phyloP scores from a whole-genome alignment of 441 rosid genomes.

The Syzygium malaccense region DNA sequence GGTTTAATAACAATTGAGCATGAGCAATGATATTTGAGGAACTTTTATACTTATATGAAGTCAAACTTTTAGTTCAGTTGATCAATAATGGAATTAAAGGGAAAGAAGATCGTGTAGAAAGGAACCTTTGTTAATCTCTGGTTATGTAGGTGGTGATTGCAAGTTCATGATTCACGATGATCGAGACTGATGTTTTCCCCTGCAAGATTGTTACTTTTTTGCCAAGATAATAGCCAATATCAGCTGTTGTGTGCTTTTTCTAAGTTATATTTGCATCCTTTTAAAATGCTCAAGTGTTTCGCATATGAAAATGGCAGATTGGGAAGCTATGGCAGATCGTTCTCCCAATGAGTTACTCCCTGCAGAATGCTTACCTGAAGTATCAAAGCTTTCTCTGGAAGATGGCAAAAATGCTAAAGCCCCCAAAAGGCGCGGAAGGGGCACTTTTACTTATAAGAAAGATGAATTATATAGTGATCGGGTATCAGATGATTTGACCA shows the following conservation, averaged over 20 bases:
- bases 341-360: slow-evolving; percentile 48
- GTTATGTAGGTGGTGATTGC: not conserved
- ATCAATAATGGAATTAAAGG: not conserved
- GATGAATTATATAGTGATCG: slow-evolving; percentile 49
- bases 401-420: slow-evolving; percentile 30
- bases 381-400: slow-evolving; percentile 52
- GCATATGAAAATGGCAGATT: slow-evolving; percentile 35
- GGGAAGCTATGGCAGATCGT: slow-evolving; percentile 83
- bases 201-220: not conserved
- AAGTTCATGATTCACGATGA: not conserved
- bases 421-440: slow-evolving; percentile 85
- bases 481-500: slow-evolving; percentile 13
- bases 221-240: not conserved
- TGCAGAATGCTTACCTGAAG: slow-evolving; percentile 43
- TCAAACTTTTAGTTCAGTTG: not conserved
- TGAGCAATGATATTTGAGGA: not conserved
- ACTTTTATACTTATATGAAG: not conserved
- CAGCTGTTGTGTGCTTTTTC: not conserved
- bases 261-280: not conserved
- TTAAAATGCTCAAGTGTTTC: not conserved
- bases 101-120: not conserved
- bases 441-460: slow-evolving; percentile 62
- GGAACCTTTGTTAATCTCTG: not conserved
- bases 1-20: not conserved
- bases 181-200: not conserved